A percentile compares a stretch with the other conserved stretches of the same genome.
Evolutionary conservation across 1,284 basidiomycete genomes (phyloP).

Genomic region (Cryptococcus neoformans): DNA sequence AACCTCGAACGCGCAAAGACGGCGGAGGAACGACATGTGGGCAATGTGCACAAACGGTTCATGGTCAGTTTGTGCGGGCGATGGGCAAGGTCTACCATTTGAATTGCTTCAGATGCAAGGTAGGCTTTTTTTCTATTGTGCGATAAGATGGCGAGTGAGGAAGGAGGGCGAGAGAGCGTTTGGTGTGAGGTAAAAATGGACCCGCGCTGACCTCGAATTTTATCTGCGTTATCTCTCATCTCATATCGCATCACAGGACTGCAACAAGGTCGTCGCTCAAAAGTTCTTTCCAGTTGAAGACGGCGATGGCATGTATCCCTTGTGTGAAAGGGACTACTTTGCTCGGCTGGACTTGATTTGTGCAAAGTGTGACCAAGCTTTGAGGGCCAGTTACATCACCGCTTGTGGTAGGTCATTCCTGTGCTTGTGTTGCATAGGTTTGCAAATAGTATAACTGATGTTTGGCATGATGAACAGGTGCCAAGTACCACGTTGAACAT

Average conservation of each 20-base stretch:
- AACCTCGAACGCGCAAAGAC: conserved; percentile 17
- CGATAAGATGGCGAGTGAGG: background rate
- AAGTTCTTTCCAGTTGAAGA: conserved; percentile 97
- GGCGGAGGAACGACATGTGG: conserved; percentile 37
- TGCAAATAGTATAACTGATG: background rate
- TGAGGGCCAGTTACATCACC: conserved; percentile 98
- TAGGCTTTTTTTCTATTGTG: conserved; percentile 49
- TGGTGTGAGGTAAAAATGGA: background rate
- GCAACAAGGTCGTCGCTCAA: conserved; percentile 90
- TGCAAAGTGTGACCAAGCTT: conserved; percentile 88
- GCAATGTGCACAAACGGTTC: conserved; percentile 45
- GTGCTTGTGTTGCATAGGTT: background rate
- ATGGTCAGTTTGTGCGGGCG: conserved; percentile 92
- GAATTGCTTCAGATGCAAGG: conserved; percentile 96
- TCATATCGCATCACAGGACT: conserved; percentile 63
- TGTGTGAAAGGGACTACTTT: conserved; percentile 99
- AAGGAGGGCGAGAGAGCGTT: background rate
- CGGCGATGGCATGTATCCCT: conserved; percentile 76
- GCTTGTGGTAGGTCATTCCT: conserved; percentile 78
- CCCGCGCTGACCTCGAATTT: background rate
- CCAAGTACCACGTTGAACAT: conserved; percentile 99
- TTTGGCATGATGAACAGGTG: conserved; percentile 57
- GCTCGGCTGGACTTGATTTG: conserved; percentile 93
- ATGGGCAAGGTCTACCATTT: conserved; percentile 92
- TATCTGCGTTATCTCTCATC: conserved; percentile 10